phyloP scores from a whole-genome alignment of 2,329 filamentous ascomycete species.

The Stachybotrys elegans region DNA sequence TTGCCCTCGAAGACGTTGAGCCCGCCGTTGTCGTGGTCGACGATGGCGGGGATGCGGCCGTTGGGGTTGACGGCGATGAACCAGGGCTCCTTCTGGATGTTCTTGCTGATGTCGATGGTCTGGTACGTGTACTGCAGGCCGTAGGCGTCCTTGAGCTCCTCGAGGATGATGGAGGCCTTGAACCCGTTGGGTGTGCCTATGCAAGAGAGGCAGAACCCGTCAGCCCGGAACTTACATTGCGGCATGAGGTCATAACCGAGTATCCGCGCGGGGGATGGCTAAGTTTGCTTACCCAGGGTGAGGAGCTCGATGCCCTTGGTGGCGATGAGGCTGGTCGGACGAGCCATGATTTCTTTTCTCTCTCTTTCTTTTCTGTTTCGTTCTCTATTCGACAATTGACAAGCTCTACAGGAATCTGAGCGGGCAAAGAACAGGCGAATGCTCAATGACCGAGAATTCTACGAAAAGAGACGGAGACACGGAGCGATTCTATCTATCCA shows the following conservation, averaged over 20 bases:
- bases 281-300: constrained; percentile 39
- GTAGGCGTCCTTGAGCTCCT: constrained; percentile 63
- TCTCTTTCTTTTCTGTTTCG: no score
- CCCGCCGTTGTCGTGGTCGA: constrained; percentile 58
- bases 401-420: no score
- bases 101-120: constrained; percentile 52
- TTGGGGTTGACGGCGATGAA: constrained; percentile 59
- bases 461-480: no score
- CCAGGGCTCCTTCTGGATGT: constrained; percentile 64
- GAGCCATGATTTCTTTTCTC: constrained; percentile 20
- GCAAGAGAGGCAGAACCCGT: constrained; percentile 7
- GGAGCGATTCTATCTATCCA: no score
- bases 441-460: no score
- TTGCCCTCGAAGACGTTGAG: constrained; percentile 70
- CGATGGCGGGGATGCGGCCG: constrained; percentile 59
- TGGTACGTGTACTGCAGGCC: constrained; percentile 56
- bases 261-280: constrained; percentile 4
- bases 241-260: background rate
- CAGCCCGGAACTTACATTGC: background rate
- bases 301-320: constrained; percentile 61
- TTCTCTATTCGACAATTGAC: no score
- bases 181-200: constrained; percentile 46
- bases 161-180: constrained; percentile 57
- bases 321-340: constrained; percentile 50
- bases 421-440: no score